These are phyloP conservation scores for Artemisia tridentata DNA, from an alignment of 129 eudicot genomes.

Conservation along the genomic window DNA sequence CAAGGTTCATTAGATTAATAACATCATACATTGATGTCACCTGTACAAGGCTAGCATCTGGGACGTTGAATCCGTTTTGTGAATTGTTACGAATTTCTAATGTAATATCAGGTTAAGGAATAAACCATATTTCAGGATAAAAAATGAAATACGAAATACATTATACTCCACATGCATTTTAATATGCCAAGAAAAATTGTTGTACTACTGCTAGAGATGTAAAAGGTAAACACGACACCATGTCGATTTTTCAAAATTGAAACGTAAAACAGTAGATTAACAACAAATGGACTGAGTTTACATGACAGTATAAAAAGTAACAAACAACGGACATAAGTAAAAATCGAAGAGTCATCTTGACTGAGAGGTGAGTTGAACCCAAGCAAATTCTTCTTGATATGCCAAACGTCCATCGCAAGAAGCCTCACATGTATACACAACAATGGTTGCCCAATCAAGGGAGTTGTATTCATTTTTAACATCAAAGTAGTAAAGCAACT, in stretches of 20 bases:
- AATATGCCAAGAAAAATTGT: not conserved
- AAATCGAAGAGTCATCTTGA: conserved; percentile 22
- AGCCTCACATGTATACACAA: conserved; percentile 75
- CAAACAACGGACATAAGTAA: not conserved
- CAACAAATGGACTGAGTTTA: not conserved
- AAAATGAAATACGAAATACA: not conserved
- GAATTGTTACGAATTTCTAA: conserved; percentile 95
- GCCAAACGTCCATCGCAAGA: conserved; percentile 59
- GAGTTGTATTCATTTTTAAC: conserved; percentile 62
- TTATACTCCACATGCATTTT: not conserved
- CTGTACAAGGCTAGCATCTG: conserved; percentile 84
- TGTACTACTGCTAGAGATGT: not conserved
- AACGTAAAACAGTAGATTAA: not conserved
- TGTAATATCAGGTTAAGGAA: conserved; percentile 58
- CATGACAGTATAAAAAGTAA: not conserved
- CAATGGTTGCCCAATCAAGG: conserved; percentile 91
- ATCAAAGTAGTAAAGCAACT: conserved; percentile 67
- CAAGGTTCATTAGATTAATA: conserved; percentile 78
- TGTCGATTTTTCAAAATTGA: not conserved
- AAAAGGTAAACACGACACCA: no score
- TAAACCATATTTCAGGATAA: not conserved
- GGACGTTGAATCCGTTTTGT: conserved; percentile 90
- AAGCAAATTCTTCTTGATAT: conserved; percentile 76
- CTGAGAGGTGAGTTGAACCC: conserved; percentile 81
- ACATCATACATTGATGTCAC: conserved; percentile 86